phyloP scores from a whole-genome alignment of 2,329 filamentous ascomycete species.

The Ceratocystis harringtonii region DNA sequence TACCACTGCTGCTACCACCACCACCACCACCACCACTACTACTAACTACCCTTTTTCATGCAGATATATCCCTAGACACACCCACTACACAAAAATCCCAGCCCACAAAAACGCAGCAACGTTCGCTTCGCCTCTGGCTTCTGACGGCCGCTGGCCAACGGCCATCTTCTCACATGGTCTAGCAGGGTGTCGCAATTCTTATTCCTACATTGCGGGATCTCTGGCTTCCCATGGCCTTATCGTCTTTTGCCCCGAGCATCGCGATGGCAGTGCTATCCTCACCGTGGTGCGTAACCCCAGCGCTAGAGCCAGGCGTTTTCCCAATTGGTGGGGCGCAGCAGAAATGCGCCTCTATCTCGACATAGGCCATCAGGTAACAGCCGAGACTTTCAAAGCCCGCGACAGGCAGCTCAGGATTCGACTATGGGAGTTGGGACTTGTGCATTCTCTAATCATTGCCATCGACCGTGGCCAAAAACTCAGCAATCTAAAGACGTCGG shows the following conservation, averaged over 20 bases:
- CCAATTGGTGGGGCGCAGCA: slow-evolving; percentile 13
- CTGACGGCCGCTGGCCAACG: slow-evolving; percentile 53
- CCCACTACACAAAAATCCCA: slow-evolving; percentile 60
- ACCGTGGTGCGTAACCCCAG: slow-evolving; percentile 51
- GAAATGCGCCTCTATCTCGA: slow-evolving; percentile 32
- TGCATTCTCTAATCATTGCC: slow-evolving; percentile 51
- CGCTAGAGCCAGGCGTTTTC: slow-evolving; percentile 25
- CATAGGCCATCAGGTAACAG: slow-evolving; percentile 46
- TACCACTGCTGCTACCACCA: too few species aligned
- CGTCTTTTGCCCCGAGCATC: slow-evolving; percentile 67
- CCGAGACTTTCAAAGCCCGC: slow-evolving; percentile 50
- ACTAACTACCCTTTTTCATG: neutral
- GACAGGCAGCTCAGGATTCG: slow-evolving; percentile 61
- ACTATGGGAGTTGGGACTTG: slow-evolving; percentile 61
- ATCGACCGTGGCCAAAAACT: slow-evolving; percentile 43
- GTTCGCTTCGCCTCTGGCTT: slow-evolving; percentile 36
- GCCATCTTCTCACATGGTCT: slow-evolving; percentile 79
- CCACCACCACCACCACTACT: too few species aligned
- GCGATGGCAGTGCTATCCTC: slow-evolving; percentile 67
- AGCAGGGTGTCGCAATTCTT: slow-evolving; percentile 66
- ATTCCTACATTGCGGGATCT: slow-evolving; percentile 68
- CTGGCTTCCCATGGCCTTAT: slow-evolving; percentile 68
- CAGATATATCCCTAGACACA: slow-evolving; percentile 52
- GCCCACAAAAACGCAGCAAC: slow-evolving; percentile 52
- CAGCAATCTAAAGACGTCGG: slow-evolving; percentile 39